Percentiles rank a stretch among this genome's conserved stretches.
Conservation (phyloP, 306 rosid species). For the Luffa aegyptiaca region DNA sequence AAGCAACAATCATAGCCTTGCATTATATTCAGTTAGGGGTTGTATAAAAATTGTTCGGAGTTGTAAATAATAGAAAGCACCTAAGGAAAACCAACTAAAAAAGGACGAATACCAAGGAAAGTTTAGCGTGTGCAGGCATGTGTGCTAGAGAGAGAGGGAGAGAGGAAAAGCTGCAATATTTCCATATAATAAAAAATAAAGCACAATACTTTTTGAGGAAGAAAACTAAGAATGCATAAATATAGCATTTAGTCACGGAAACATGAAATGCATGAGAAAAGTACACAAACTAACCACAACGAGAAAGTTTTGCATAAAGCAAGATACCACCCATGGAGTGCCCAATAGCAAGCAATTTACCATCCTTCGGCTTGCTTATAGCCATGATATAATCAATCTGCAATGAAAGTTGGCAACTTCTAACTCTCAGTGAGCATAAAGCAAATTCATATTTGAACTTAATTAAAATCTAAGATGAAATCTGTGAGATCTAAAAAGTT, state of each 20-base stretch:
- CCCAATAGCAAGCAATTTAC: conserved; percentile 90
- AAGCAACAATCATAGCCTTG: not conserved
- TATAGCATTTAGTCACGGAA: not conserved
- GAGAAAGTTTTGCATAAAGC: conserved; percentile 81
- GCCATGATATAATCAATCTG: conserved; percentile 80
- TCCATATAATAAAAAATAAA: not conserved
- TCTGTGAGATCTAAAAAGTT: not conserved
- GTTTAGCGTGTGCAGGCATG: not conserved
- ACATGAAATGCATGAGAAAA: conserved; percentile 4
- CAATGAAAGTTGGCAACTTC: conserved; percentile 8
- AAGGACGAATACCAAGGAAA: not conserved
- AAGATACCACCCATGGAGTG: conserved; percentile 99
- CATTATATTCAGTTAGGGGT: not conserved
- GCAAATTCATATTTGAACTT: not conserved
- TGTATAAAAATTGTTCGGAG: not conserved
- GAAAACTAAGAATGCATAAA: not conserved
- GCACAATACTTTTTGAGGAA: not conserved
- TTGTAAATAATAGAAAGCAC: not conserved
- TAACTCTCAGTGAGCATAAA: conserved; percentile 15
- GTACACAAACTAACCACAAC: conserved; percentile 49
- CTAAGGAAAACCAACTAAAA: not conserved
- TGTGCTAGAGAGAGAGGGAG: not conserved
- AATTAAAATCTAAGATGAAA: not conserved
- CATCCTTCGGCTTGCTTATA: conserved; percentile 79
- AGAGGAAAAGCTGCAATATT: not conserved